A percentile compares a stretch with the other conserved stretches of the same genome.
Conservation (phyloP, 2,329 filamentous ascomycete genomes). For the Stenocarpella maydis region DNA sequence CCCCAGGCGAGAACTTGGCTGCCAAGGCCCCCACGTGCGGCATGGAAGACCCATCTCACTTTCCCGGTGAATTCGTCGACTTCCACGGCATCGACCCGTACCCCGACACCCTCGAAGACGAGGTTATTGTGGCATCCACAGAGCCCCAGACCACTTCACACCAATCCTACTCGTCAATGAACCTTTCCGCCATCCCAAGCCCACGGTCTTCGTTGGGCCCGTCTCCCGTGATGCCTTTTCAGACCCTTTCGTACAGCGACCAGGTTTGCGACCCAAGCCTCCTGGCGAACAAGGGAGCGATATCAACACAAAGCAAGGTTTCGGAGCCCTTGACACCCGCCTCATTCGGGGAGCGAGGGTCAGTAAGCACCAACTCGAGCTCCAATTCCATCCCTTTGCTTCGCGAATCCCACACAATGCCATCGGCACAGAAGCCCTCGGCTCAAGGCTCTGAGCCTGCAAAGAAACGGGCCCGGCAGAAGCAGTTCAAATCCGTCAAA, state of each 20-base stretch:
- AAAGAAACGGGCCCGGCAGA: slow-evolving; percentile 36
- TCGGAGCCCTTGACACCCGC: slow-evolving; percentile 26
- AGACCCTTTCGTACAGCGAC: slow-evolving; percentile 10
- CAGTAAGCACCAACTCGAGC: slow-evolving; percentile 26
- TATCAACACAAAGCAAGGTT: background rate
- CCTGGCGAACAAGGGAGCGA: background rate
- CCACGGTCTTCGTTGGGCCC: slow-evolving; percentile 19
- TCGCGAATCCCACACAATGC: background rate
- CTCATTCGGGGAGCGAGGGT: slow-evolving; percentile 5
- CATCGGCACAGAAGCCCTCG: background rate
- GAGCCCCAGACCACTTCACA: background rate
- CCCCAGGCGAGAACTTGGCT: slow-evolving; percentile 24
- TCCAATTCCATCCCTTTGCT: slow-evolving; percentile 19
- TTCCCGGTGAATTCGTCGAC: slow-evolving; percentile 39
- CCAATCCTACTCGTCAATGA: background rate
- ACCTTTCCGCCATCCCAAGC: slow-evolving; percentile 1
- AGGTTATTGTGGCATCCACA: slow-evolving; percentile 12
- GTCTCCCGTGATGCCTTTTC: slow-evolving; percentile 23
- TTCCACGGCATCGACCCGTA: slow-evolving; percentile 37
- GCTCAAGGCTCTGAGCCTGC: slow-evolving; percentile 32
- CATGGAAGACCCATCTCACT: slow-evolving; percentile 40
- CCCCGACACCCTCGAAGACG: slow-evolving; percentile 36
- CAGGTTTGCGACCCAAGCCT: slow-evolving; percentile 26
- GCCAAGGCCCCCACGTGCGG: slow-evolving; percentile 21
- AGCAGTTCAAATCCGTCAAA: slow-evolving; percentile 38